Evolutionary conservation across 805 yeast genomes (phyloP).

Genomic region (Komagataella pastoris): DNA sequence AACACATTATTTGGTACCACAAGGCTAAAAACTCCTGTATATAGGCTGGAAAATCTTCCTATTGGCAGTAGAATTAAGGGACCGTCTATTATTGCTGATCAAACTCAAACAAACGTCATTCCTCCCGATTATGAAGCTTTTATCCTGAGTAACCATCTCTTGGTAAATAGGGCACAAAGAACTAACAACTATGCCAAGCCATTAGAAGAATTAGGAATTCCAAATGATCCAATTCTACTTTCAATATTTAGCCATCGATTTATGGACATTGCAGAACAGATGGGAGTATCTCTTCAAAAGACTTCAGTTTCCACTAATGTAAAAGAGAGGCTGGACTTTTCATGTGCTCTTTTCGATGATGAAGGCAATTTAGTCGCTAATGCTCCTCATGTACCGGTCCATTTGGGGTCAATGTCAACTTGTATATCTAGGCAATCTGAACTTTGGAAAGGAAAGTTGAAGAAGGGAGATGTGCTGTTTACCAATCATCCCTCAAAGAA

Average conservation of each 20-base stretch:
- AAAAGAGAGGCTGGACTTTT: conserved; percentile 71
- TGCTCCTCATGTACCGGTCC: conserved; percentile 85
- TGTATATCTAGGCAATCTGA: conserved; percentile 57
- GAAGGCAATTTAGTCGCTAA: conserved; percentile 75
- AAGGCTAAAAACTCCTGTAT: conserved; percentile 39
- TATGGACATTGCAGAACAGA: conserved; percentile 86
- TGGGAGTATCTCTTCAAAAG: conserved; percentile 71
- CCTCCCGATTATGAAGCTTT: conserved; percentile 49
- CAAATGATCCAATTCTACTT: conserved; percentile 54
- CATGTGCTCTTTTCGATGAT: conserved; percentile 72
- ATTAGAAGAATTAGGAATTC: conserved; percentile 5
- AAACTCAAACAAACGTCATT: conserved; percentile 68
- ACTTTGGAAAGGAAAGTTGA: conserved; percentile 48
- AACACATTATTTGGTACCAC: conserved; percentile 44
- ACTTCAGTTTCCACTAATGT: conserved; percentile 76
- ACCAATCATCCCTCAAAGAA: conserved; percentile 59
- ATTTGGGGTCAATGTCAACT: conserved; percentile 76
- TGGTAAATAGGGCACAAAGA: conserved; percentile 18
- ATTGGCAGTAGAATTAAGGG: conserved; percentile 45
- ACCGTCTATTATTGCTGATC: conserved; percentile 70
- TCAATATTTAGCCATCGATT: conserved; percentile 76
- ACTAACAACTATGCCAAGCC: conserved; percentile 6
- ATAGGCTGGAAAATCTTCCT: conserved; percentile 34
- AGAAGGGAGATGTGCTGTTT: conserved; percentile 63
- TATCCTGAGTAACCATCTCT: conserved; percentile 48